These are phyloP conservation scores for Diplodia corticola DNA, from an alignment of 2,329 filamentous ascomycete genomes.

Conservation along the genomic window DNA sequence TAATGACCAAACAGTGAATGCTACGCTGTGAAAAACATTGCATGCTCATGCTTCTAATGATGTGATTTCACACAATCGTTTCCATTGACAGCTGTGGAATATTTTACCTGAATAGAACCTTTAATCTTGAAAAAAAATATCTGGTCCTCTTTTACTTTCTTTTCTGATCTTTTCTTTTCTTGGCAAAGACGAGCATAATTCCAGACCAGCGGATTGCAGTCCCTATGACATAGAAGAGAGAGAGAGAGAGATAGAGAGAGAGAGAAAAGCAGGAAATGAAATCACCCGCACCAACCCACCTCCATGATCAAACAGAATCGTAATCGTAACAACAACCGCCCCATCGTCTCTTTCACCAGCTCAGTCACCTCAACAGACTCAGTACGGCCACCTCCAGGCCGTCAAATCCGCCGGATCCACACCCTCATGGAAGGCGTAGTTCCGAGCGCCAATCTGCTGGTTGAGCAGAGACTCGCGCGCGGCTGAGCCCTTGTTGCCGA, in stretches of 20 bases:
- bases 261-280: background rate
- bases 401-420: slow-evolving; percentile 67
- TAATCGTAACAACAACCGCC: background rate
- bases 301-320: background rate
- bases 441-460: slow-evolving; percentile 63
- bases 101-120: background rate
- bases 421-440: slow-evolving; percentile 66
- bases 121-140: background rate
- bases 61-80: background rate
- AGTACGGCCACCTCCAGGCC: slow-evolving; percentile 65
- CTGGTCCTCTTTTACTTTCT: background rate
- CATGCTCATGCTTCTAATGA: no score
- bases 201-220: background rate
- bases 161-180: background rate
- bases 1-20: no score
- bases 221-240: background rate
- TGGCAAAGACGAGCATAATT: background rate
- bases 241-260: no score
- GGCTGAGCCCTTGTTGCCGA: slow-evolving; percentile 64
- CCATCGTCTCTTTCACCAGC: background rate
- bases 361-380: background rate
- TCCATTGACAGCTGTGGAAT: background rate
- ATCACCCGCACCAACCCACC: background rate
- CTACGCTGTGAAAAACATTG: no score
- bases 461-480: slow-evolving; percentile 66